These are phyloP conservation scores for Medicago arabica DNA, from an alignment of 306 rosid species.

Conservation along the genomic window DNA sequence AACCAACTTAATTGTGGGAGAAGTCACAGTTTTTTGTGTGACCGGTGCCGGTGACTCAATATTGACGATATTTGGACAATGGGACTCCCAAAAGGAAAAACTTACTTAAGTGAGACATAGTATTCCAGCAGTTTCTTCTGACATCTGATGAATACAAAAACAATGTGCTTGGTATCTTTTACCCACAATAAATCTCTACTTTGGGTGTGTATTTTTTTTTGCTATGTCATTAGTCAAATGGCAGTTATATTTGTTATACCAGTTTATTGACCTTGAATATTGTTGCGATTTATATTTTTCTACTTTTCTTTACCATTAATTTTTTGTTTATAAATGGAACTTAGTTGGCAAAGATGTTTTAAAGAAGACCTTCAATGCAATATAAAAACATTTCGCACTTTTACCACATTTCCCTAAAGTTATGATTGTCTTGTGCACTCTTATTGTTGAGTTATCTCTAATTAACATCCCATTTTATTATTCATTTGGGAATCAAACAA, in stretches of 20 bases:
- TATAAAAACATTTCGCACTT: neutral
- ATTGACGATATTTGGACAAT: neutral
- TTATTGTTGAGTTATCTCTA: constrained; percentile 28
- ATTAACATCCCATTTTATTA: constrained; percentile 39
- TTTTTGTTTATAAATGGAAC: constrained; percentile 26
- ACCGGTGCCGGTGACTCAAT: neutral
- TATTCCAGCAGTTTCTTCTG: neutral
- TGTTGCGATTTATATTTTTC: constrained; percentile 15
- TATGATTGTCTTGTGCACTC: neutral
- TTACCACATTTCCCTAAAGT: constrained; percentile 9
- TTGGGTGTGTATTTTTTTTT: constrained; percentile 11
- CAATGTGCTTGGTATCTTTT: neutral
- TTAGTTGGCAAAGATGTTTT: constrained; percentile 22
- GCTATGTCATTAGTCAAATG: neutral
- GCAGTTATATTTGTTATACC: constrained; percentile 21
- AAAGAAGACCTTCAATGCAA: constrained; percentile 18
- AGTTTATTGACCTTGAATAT: constrained; percentile 13
- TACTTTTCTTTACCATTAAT: neutral
- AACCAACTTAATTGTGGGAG: neutral
- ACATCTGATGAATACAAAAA: constrained; percentile 22
- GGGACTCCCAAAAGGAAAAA: neutral
- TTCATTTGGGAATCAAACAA: constrained; percentile 44
- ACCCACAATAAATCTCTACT: neutral
- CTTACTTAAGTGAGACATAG: neutral
- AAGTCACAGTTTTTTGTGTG: neutral